Evolutionary conservation across 2,329 filamentous ascomycete species (phyloP), one percentile per base, ranked within the genome.

Genomic region (Xylariales sp.): DNA sequence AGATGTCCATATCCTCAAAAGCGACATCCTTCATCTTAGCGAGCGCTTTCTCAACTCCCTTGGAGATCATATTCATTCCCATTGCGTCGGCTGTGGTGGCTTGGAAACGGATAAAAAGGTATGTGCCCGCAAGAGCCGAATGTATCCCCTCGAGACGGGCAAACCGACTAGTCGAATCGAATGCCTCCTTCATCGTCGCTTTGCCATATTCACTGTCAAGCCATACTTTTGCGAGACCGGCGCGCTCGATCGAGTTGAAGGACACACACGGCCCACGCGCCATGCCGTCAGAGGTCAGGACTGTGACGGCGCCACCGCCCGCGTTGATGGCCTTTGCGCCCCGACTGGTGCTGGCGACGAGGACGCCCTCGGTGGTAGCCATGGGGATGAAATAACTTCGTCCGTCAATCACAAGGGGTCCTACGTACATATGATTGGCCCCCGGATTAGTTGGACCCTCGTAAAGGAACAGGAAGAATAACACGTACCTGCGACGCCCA

Each of bases 1-100:
- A 90, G 73, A 97, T 97, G 50, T 89, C 83, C 96, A 99, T 99
- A 78, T 99, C 96, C 5, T 97, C 92, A 77, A 99, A 99, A 45
- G 95, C 94, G 71, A 88, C 90, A 73, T 97, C 94, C 45, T 84
- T 91, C 10, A 88, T 84, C 96, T 99, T 99, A 75, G 97, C 89
- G 62, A 99, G 87, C 4, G 96, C 94, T 79, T 97, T 91, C 83
- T 99, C 96, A 48, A 97, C 95, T 78, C 96, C 96, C 86, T 99
- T 99, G 72, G 94, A 97, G 71, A 99, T 99, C 96, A 99, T 99
- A 86, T 99, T 99, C 96, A 99, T 99, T 71, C 96, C 96, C 96
- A 99, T 99, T 67, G 96, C 96, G 78, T 99, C 96, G 75, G 96
- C 96, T 6, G 96, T 99, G 1, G 94, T 98, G 0, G 96, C 97